A percentile compares a stretch with the other conserved stretches of the same genome.
phyloP scores from a whole-genome alignment of 2,329 filamentous ascomycete species.

The Monosporascus sp. region DNA sequence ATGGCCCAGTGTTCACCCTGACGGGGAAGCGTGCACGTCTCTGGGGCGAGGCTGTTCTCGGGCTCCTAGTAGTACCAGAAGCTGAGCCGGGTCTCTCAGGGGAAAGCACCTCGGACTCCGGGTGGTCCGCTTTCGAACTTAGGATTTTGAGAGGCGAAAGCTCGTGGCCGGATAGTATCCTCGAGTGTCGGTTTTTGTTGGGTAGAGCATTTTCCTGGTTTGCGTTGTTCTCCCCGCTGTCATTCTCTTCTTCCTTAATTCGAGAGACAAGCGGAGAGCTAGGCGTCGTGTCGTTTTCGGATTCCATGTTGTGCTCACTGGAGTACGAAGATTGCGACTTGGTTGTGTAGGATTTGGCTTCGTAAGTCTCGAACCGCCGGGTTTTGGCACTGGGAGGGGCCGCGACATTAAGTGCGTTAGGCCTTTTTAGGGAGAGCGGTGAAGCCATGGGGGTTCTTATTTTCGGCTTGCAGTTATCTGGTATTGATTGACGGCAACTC shows the following conservation, averaged over 20 bases:
- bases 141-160: slow-evolving; percentile 56
- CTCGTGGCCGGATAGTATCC: slow-evolving; percentile 52
- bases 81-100: slow-evolving; percentile 12
- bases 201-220: slow-evolving; percentile 45
- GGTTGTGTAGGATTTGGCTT: slow-evolving; percentile 25
- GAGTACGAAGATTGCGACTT: slow-evolving; percentile 4
- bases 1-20: slow-evolving; percentile 37
- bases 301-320: not conserved
- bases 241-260: slow-evolving; percentile 5
- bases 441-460: not conserved
- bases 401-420: not conserved
- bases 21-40: slow-evolving; percentile 52
- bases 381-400: not conserved
- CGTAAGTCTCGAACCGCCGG: slow-evolving; percentile 19
- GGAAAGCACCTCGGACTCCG: slow-evolving; percentile 22
- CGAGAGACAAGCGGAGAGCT: slow-evolving; percentile 13
- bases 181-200: slow-evolving; percentile 45
- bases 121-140: slow-evolving; percentile 17
- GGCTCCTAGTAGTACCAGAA: slow-evolving; percentile 16
- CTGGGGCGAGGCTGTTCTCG: slow-evolving; percentile 43
- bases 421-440: not conserved
- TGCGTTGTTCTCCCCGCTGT: not conserved
- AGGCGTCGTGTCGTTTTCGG: not conserved
- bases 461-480: too few relatives aligned
- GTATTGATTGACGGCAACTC: too few relatives aligned